Base-by-base conservation (phyloP, 2,329 filamentous ascomycete genomes). In the Scedosporium apiospermum region DNA sequence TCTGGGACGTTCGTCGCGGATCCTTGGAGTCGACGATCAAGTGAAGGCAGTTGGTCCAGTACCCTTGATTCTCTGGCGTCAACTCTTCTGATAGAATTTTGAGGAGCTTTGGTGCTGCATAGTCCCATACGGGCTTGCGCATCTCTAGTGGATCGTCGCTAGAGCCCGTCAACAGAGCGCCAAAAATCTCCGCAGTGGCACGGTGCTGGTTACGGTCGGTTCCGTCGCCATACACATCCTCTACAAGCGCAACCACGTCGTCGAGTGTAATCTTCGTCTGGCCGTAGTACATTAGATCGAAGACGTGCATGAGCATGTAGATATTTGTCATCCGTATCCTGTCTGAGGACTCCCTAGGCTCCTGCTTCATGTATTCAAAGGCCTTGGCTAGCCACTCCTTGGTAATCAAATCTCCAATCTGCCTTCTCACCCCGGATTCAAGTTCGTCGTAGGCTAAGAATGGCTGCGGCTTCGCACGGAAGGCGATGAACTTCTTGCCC, bases 141-240 rank as follows among this genome's bases (percentile, higher is more conserved):
- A 89, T 85, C 61, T 90, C 86, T 4, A 87, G 78, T 5, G 88
- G 87, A 30, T 91, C 87, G 68, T 97, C 93, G 58, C 88, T 84
- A 16, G 91, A 91, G 42, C 90, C 91, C 16, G 87, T 86, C 27
- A 99, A 80, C 69, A 99, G 75, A 4, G 91, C 93, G 14, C 90
- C 92, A 59, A 99, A 78, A 63, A 99, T 97, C 75, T 99, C 95
- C 0, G 95, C 86, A 2, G 95, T 96, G 16, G 95, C 95, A 61
- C 95, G 90, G 73, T 99, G 95, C 72, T 99, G 93, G 73, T 99
- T 95, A 75, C 97, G 97, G 72, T 99, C 95, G 69, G 88, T 95
- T 9, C 96, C 95, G 73, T 99, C 93, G 14, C 88, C 93, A 70
- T 91, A 98, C 0, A 96, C 86, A 1, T 85, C 84, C 64, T 83